A percentile compares a stretch with the other conserved stretches of the same genome.
Conservation (phyloP, 2,329 filamentous ascomycete species). For the Fusarium staphyleae region DNA sequence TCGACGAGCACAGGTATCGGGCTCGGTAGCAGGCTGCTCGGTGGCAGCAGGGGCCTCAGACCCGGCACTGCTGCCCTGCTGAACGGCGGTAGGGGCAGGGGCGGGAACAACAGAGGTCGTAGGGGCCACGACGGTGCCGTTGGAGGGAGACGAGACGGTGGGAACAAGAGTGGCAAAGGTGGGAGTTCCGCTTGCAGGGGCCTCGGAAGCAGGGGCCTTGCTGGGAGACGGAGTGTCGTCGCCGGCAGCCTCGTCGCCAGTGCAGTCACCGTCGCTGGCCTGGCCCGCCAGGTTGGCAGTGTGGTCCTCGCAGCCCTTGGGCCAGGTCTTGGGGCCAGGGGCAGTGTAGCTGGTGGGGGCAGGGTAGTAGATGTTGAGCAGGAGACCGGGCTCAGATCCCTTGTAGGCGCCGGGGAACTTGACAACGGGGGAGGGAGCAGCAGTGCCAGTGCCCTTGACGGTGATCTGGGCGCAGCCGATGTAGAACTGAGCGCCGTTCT, state of each 20-base stretch:
- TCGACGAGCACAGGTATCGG: constrained; percentile 14
- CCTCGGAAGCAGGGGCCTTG: constrained; percentile 11
- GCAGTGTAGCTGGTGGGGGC: constrained; percentile 44
- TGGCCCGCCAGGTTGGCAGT: constrained; percentile 47
- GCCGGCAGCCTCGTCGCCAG: constrained; percentile 40
- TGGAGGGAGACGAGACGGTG: constrained; percentile 13
- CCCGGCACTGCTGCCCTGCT: constrained; percentile 9
- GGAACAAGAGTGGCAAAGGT: constrained; percentile 23
- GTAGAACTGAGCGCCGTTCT: constrained; percentile 49
- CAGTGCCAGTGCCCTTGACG: constrained; percentile 44
- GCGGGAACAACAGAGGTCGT: not conserved
- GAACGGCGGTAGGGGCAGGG: constrained; percentile 6
- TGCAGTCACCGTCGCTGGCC: constrained; percentile 48
- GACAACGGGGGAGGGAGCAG: constrained; percentile 40
- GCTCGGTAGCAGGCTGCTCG: constrained; percentile 20
- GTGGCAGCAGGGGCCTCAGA: constrained; percentile 20
- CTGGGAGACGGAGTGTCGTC: constrained; percentile 25
- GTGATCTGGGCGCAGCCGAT: constrained; percentile 47
- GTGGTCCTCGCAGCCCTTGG: constrained; percentile 47
- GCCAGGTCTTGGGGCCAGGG: constrained; percentile 46
- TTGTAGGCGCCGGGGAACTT: constrained; percentile 46
- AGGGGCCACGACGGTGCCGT: constrained; percentile 8
- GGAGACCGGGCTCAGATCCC: constrained; percentile 45
- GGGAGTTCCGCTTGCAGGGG: constrained; percentile 13
- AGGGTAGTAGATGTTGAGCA: constrained; percentile 49